Percentiles rank a stretch among this genome's conserved stretches.
phyloP scores from a whole-genome alignment of 495 filamentous ascomycete species.

The Hypoxylon trugodes region DNA sequence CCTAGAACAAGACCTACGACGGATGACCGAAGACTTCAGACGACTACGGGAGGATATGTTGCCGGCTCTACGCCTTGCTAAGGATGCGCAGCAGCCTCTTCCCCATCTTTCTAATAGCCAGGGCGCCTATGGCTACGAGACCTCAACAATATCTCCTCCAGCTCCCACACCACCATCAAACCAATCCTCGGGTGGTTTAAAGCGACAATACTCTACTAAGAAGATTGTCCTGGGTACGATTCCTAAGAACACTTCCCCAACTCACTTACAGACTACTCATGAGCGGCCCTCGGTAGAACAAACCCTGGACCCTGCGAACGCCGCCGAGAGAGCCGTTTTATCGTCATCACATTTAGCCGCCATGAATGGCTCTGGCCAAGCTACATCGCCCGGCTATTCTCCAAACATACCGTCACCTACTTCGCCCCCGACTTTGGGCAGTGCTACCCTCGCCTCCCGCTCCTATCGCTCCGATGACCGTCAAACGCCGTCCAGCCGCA shows the following conservation, averaged over 20 bases:
- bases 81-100: conserved; percentile 88
- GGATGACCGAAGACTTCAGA: conserved; percentile 84
- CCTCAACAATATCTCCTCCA: conserved; percentile 58
- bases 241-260: conserved; percentile 78
- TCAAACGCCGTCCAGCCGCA: conserved; percentile 55
- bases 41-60: conserved; percentile 88
- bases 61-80: conserved; percentile 86
- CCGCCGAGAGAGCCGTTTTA: conserved; percentile 67
- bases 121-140: conserved; percentile 53
- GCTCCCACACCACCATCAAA: conserved; percentile 58
- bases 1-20: conserved; percentile 80
- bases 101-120: conserved; percentile 62
- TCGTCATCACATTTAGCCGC: conserved; percentile 80
- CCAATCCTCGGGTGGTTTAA: conserved; percentile 62
- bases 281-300: conserved; percentile 65
- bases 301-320: conserved; percentile 61
- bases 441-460: conserved; percentile 64
- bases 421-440: conserved; percentile 66
- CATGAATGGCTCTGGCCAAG: conserved; percentile 69
- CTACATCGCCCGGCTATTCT: conserved; percentile 67
- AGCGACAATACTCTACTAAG: conserved; percentile 89
- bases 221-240: conserved; percentile 83
- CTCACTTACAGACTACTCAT: conserved; percentile 69
- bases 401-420: conserved; percentile 85
- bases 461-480: conserved; percentile 59